Evolutionary conservation across 306 rosid genomes (phyloP), one percentile per base, ranked within the genome.

Genomic region (Datisca glomerata): DNA sequence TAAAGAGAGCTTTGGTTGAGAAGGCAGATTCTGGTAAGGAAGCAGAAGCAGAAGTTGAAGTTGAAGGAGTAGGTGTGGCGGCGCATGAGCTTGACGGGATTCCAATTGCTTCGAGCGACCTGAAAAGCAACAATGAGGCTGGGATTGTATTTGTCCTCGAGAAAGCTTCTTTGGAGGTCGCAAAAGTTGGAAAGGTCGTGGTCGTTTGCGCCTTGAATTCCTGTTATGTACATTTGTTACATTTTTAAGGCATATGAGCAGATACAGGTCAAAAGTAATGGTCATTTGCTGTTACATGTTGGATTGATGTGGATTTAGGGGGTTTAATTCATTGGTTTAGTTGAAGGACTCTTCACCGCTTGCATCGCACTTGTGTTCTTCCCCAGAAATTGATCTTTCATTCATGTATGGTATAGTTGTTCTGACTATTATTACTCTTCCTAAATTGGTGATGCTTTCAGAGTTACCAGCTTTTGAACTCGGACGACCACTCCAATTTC

Each of bases 121-220:
- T 36, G 16, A 57, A 49, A 12, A 47, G 19, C n/a, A 47, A 49
- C 21, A 68, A 37, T 18, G 49, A 37, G 14, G 63, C 80, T 11
- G 74, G 71, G 31, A 80, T 72, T 12, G 62, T 72, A 22, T 87
- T 79, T 45, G 47, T 87, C 42, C 97, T 87, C 10, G 94, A 87
- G 70, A 82, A 41, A 60, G 93, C 97, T 76, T 79, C 74, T 48
- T 41, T 79, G 59, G 87, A 87, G 65, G 79, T 76, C 20, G 94
- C 76, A 50, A 82, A 82, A 69, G 94, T 82, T 23, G 96, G 96
- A 55, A 87, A 82, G 92, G 96, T 86, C 37, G 5, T 16, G 3
- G 19, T 31, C n/a, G 3, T 51, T 24, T 19, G 6, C 5, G 16
- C 15, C 19, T 16, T 15, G 43, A 38, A 38, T 16, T 8, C 11